Percentiles rank a stretch among this genome's conserved stretches.
Conservation (phyloP, 2,329 filamentous ascomycete genomes). For the Periconia digitata region DNA sequence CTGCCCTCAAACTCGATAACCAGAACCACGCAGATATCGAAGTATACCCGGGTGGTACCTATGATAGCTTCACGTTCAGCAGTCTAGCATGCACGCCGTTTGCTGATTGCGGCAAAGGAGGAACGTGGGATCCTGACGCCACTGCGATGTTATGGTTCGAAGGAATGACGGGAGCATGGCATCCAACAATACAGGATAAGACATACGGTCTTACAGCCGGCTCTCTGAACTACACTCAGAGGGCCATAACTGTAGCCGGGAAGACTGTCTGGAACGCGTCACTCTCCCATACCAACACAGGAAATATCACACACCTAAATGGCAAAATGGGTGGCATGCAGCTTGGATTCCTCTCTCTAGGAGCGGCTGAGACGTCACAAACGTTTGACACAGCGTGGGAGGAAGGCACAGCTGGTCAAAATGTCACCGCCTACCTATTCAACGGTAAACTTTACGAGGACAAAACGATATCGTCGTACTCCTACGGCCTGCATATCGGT, state of each 20-base stretch:
- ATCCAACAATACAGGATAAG: conserved; percentile 4
- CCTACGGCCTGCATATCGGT: conserved; percentile 38
- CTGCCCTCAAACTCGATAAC: neutral
- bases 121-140: conserved; percentile 12
- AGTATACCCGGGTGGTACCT: conserved; percentile 14
- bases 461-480: conserved; percentile 23
- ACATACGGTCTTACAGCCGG: neutral
- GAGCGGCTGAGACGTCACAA: neutral
- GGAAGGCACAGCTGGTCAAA: neutral
- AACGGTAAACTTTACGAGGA: conserved; percentile 10
- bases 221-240: neutral
- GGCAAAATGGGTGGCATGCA: conserved; percentile 4
- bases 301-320: conserved; percentile 4
- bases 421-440: conserved; percentile 6
- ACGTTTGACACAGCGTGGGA: neutral
- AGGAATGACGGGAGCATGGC: conserved; percentile 1
- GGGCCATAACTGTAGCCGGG: conserved; percentile 2
- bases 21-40: conserved; percentile 8
- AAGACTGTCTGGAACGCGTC: conserved; percentile 6
- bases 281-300: neutral
- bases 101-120: conserved; percentile 14
- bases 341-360: conserved; percentile 6
- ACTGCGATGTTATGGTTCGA: neutral
- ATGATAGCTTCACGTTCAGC: conserved; percentile 3
- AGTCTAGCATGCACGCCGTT: conserved; percentile 10